phyloP scores from a whole-genome alignment of 129 eudicot species.

The Logfia minima region DNA sequence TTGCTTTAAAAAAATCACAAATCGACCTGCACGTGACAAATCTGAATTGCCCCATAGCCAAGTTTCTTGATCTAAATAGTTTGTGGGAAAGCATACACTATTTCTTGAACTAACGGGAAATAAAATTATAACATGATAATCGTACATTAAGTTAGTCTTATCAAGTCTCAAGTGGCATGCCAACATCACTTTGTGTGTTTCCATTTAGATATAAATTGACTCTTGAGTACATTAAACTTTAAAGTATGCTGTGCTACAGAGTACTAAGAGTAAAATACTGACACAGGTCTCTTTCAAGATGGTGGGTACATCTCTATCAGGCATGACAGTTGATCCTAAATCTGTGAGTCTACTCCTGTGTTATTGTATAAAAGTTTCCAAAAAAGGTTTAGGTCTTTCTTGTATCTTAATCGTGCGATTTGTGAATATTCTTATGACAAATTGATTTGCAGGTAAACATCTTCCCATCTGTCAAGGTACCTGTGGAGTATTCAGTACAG shows the following conservation, averaged over 20 bases:
- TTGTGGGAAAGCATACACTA: not conserved
- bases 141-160: not conserved
- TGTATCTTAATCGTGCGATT: not conserved
- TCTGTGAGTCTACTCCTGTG: slow-evolving; percentile 57
- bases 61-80: not conserved
- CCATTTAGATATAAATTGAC: not conserved
- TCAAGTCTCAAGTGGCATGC: not conserved
- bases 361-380: not conserved
- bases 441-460: slow-evolving; percentile 66
- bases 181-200: not conserved
- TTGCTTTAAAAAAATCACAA: not conserved
- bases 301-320: slow-evolving; percentile 77
- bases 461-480: slow-evolving; percentile 87
- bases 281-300: slow-evolving; percentile 95
- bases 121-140: not conserved
- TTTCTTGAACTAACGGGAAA: not conserved
- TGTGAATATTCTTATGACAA: slow-evolving; percentile 8
- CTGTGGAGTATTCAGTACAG: slow-evolving; percentile 82
- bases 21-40: not conserved
- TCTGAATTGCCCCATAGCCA: slow-evolving; percentile 5
- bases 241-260: slow-evolving; percentile 1
- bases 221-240: not conserved
- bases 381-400: not conserved
- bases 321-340: slow-evolving; percentile 87
- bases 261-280: slow-evolving; percentile 17